Percentiles rank a stretch among this genome's conserved stretches.
Conservation (phyloP, 495 filamentous ascomycete species). For the Apiosordaria backusii region DNA sequence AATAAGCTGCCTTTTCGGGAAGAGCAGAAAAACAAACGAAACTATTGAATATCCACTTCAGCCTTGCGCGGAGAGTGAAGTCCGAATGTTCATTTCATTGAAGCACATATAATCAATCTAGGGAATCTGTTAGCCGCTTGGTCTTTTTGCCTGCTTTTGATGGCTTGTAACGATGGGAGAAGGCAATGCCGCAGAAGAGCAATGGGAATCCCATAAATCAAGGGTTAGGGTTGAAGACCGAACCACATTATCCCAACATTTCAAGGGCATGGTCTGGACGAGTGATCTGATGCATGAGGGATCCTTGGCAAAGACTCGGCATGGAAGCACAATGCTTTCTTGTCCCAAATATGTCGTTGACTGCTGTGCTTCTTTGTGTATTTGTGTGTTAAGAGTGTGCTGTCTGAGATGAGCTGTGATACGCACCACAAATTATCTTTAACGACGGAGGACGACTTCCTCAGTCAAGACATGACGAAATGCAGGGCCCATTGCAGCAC, state of each 20-base stretch:
- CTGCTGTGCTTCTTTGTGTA: not conserved
- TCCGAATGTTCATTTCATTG: too few relatives aligned
- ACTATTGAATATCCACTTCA: slow-evolving; percentile 4
- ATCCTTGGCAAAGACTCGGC: not conserved
- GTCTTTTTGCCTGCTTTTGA: too few relatives aligned
- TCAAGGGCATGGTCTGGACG: not conserved
- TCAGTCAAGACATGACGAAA: not conserved
- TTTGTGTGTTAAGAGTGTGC: not conserved
- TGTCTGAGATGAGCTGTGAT: not conserved
- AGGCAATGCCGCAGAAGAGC: not conserved
- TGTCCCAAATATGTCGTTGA: not conserved
- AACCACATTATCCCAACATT: not conserved
- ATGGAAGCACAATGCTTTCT: not conserved
- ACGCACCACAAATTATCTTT: not conserved
- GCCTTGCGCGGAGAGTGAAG: not conserved
- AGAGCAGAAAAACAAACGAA: not conserved
- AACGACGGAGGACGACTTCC: not conserved
- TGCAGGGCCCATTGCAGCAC: slow-evolving; percentile 3
- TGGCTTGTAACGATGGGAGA: too few relatives aligned
- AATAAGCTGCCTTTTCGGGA: slow-evolving; percentile 2
- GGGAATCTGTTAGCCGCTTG: too few relatives aligned
- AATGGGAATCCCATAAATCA: not conserved
- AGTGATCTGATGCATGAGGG: not conserved
- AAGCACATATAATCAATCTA: too few relatives aligned
- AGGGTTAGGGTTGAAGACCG: not conserved